Evolutionary conservation across 164 flowering plant genomes (phyloP).

Genomic region (Taxillus chinensis): DNA sequence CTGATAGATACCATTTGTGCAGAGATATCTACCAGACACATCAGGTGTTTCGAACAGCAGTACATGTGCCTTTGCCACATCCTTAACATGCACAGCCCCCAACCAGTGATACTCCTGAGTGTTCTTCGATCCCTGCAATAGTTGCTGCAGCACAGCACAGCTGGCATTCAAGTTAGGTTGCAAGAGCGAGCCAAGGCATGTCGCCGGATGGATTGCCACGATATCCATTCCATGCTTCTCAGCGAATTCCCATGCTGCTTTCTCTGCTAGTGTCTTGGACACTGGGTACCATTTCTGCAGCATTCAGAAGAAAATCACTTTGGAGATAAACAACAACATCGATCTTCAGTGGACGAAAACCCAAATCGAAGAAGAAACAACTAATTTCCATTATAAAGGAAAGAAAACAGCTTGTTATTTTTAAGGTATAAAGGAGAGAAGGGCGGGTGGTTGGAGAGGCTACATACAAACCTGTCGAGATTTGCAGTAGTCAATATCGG

Average conservation of each 20-base stretch:
- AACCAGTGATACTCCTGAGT: conserved; percentile 76
- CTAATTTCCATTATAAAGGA: too few relatives aligned
- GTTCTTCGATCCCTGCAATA: conserved; percentile 57
- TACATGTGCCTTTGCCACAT: conserved; percentile 66
- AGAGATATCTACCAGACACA: conserved; percentile 76
- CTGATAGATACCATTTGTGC: conserved; percentile 82
- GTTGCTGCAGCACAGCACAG: conserved; percentile 56
- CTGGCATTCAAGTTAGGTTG: conserved; percentile 72
- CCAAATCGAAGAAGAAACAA: too few relatives aligned
- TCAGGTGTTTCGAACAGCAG: conserved; percentile 47
- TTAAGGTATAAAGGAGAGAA: too few relatives aligned
- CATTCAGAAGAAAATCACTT: neutral
- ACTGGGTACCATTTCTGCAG: conserved; percentile 79
- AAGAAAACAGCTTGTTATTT: too few relatives aligned
- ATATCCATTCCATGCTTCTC: conserved; percentile 50
- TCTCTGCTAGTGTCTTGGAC: conserved; percentile 81
- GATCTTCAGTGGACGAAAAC: too few relatives aligned
- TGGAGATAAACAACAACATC: neutral
- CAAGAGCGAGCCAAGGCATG: conserved; percentile 66
- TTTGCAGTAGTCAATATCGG: conserved; percentile 68
- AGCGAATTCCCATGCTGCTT: conserved; percentile 70
- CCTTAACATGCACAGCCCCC: conserved; percentile 74
- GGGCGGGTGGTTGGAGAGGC: neutral
- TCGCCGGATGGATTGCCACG: conserved; percentile 65
- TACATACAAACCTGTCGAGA: conserved; percentile 35